Conservation (phyloP, 2,329 filamentous ascomycete species). For the Botrytis aclada region DNA sequence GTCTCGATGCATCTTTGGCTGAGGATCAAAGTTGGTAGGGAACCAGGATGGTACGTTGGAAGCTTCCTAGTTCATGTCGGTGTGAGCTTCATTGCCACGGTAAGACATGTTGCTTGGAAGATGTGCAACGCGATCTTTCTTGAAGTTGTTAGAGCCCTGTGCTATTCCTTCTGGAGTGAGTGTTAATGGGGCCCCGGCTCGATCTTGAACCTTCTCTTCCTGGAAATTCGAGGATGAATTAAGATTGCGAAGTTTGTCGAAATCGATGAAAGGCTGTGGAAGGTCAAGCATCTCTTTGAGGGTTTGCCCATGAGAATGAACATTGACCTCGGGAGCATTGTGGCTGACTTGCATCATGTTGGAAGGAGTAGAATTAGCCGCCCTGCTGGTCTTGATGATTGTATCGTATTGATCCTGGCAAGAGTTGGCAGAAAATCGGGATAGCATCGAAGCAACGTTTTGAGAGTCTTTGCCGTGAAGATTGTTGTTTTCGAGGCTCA, state of each 20-base stretch:
- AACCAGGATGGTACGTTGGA: too few species aligned
- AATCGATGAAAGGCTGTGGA: not conserved
- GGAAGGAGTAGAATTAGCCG: not conserved
- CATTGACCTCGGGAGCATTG: not conserved
- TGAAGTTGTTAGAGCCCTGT: too few species aligned
- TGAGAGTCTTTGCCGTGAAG: not conserved
- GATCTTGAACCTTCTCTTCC: not conserved
- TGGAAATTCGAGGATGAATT: not conserved
- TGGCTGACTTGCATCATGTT: not conserved
- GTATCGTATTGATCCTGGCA: too few species aligned
- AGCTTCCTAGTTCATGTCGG: accelerated
- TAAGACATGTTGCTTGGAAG: too few species aligned
- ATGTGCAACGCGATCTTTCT: not conserved
- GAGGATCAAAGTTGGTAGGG: not conserved
- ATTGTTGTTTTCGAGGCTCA: not conserved
- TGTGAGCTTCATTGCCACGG: not conserved
- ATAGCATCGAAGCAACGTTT: not conserved
- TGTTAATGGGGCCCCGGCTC: not conserved
- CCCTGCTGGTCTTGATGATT: accelerated
- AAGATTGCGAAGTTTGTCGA: not conserved
- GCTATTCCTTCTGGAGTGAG: not conserved
- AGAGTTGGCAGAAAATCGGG: too few species aligned
- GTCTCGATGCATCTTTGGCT: not conserved
- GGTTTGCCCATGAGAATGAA: not conserved
- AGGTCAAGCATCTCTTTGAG: not conserved